phyloP scores from a whole-genome alignment of 1,139 yeast genomes.

The Kodamaea suecica region DNA sequence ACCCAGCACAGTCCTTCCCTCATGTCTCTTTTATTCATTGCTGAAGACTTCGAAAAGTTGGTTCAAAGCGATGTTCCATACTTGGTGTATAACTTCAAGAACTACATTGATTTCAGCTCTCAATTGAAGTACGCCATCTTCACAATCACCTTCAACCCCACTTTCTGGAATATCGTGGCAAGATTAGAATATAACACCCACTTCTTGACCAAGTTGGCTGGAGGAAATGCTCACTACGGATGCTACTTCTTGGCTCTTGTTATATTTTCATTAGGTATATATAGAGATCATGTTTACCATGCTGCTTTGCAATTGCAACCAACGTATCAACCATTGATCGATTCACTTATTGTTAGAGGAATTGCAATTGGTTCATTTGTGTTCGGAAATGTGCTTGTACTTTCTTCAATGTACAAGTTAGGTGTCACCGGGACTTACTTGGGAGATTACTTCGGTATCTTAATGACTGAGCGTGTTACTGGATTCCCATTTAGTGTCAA shows the following conservation, averaged over 20 bases:
- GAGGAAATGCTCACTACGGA: constrained; percentile 67
- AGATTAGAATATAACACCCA: constrained; percentile 77
- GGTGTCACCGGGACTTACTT: constrained; percentile 95
- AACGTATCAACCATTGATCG: constrained; percentile 49
- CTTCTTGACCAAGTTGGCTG: constrained; percentile 65
- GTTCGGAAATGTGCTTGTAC: constrained; percentile 74
- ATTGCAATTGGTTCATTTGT: constrained; percentile 45
- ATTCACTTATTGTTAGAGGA: constrained; percentile 30
- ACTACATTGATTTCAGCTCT: constrained; percentile 24
- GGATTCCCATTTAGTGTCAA: constrained; percentile 89
- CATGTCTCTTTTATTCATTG: constrained; percentile 6
- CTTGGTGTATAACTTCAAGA: constrained; percentile 17
- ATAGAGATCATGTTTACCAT: constrained; percentile 76
- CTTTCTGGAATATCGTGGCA: constrained; percentile 93
- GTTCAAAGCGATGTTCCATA: constrained; percentile 13
- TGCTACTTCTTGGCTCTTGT: constrained; percentile 80
- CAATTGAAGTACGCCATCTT: constrained; percentile 40
- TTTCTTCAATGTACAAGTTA: constrained; percentile 85
- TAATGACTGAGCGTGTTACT: constrained; percentile 88
- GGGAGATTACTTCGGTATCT: constrained; percentile 95
- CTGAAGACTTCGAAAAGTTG: constrained; percentile 1
- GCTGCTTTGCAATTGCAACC: constrained; percentile 51
- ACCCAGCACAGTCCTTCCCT: neutral
- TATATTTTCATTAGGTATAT: constrained; percentile 79
- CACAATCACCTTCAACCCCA: constrained; percentile 84